These are phyloP conservation scores for Diplodia seriata DNA, from an alignment of 2,329 filamentous ascomycete species.

Conservation along the genomic window DNA sequence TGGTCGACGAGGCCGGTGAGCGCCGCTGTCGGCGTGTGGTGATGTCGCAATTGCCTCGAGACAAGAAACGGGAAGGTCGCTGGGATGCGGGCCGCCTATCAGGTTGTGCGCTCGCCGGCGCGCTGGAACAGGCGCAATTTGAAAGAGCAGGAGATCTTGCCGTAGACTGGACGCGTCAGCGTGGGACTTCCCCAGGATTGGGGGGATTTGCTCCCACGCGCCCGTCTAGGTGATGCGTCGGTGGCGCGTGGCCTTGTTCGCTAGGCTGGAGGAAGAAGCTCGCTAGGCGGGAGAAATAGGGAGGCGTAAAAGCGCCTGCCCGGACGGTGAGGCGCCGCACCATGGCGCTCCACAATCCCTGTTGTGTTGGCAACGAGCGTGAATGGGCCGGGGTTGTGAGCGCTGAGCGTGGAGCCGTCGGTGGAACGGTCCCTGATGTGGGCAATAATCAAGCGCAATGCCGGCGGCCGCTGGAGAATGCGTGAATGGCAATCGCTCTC, in stretches of 20 bases:
- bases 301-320: constrained; percentile 1
- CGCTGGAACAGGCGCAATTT: constrained; percentile 11
- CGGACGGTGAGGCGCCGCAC: not conserved
- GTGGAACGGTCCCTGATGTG: not conserved
- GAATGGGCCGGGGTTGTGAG: too few relatives aligned
- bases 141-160: not conserved
- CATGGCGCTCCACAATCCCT: too few relatives aligned
- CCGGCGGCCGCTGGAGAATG: too few relatives aligned
- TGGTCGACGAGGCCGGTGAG: not conserved
- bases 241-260: constrained; percentile 4
- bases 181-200: constrained; percentile 18
- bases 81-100: constrained; percentile 15
- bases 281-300: constrained; percentile 2
- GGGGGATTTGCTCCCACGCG: constrained; percentile 5
- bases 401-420: not conserved
- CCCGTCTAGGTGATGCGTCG: not conserved
- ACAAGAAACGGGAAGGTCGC: constrained; percentile 30
- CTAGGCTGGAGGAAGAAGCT: constrained; percentile 12
- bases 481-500: not conserved
- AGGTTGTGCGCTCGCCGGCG: constrained; percentile 19
- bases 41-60: constrained; percentile 23
- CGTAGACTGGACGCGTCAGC: constrained; percentile 4
- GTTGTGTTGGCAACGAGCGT: too few relatives aligned
- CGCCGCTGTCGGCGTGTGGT: not conserved
- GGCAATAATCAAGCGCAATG: not conserved